Evolutionary conservation across 192 early-diverging fungal genomes (phyloP).

Genomic region (Linnemannia hyalina): DNA sequence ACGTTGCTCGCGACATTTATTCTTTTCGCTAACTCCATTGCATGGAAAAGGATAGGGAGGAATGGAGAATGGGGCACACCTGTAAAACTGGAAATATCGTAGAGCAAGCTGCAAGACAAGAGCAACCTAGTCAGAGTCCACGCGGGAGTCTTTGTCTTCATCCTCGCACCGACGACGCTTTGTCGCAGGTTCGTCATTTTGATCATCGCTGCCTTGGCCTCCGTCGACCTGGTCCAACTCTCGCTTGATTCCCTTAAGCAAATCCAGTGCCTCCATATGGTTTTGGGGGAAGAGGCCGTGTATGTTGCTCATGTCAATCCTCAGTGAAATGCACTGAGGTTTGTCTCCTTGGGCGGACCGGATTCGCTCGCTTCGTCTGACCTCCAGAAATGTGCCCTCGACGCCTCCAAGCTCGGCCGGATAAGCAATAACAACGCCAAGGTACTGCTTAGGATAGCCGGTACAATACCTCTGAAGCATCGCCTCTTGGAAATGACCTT

Average conservation of each 20-base stretch:
- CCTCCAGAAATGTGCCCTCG: slow-evolving; percentile 18
- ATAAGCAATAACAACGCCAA: slow-evolving; percentile 40
- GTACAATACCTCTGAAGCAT: slow-evolving; percentile 17
- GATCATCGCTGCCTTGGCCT: too few relatives aligned
- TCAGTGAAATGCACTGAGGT: slow-evolving; percentile 18
- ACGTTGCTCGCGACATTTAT: too few relatives aligned
- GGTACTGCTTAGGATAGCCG: background rate
- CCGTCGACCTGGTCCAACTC: background rate
- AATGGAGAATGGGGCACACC: too few relatives aligned
- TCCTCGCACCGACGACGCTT: too few relatives aligned
- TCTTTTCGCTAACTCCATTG: too few relatives aligned
- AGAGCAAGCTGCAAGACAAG: too few relatives aligned
- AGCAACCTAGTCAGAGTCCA: too few relatives aligned
- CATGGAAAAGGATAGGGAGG: too few relatives aligned
- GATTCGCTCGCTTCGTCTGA: slow-evolving; percentile 11
- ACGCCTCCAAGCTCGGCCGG: slow-evolving; percentile 17
- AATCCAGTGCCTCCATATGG: slow-evolving; percentile 14
- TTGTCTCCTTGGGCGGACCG: background rate
- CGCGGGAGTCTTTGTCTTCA: too few relatives aligned
- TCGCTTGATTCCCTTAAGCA: slow-evolving; percentile 15
- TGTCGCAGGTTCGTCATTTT: too few relatives aligned
- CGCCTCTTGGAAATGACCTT: slow-evolving; percentile 21
- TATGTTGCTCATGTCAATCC: slow-evolving; percentile 30
- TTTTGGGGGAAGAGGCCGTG: slow-evolving; percentile 16
- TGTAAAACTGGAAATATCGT: too few relatives aligned